Conservation (phyloP, 139 green algal genomes). For the Edaphochlamys debaryana region DNA sequence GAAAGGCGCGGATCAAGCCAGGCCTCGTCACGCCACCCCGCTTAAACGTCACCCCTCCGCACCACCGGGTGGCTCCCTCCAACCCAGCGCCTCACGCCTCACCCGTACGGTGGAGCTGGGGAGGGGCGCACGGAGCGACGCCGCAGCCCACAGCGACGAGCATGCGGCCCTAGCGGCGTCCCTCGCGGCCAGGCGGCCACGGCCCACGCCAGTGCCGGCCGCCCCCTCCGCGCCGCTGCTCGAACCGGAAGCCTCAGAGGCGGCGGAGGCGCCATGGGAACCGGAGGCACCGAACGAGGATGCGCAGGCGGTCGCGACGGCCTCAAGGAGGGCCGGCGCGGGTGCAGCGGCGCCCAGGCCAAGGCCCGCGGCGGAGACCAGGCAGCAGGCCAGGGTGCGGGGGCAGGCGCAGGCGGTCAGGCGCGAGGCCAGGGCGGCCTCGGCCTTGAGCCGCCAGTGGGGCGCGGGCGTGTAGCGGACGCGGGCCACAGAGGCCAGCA, state of each 20-base stretch:
- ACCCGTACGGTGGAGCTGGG: not conserved
- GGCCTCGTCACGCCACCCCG: no score
- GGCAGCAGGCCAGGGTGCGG: conserved; percentile 24
- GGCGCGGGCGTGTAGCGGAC: not conserved
- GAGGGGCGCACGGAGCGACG: conserved; percentile 26
- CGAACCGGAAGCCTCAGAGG: no score
- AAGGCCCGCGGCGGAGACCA: conserved; percentile 24
- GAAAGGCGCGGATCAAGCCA: no score
- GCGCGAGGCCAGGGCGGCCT: not conserved
- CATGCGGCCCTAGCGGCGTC: not conserved
- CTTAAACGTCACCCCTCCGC: no score
- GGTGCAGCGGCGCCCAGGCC: conserved; percentile 7
- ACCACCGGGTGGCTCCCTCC: no score
- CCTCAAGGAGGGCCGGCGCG: not conserved
- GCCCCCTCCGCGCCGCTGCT: not conserved
- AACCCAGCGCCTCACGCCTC: no score
- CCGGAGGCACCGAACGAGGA: not conserved
- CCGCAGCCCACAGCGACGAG: conserved; percentile 24
- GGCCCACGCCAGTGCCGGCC: not conserved
- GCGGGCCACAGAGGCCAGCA: conserved; percentile 9
- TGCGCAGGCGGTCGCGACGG: not conserved
- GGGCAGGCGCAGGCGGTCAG: not conserved
- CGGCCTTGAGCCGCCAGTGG: not conserved
- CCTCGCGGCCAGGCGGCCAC: no score
- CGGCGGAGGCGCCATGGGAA: no score